Percentiles rank a stretch among this genome's conserved stretches.
Conservation (phyloP, 192 early-diverging fungal species). For the Coemansia sp. region DNA sequence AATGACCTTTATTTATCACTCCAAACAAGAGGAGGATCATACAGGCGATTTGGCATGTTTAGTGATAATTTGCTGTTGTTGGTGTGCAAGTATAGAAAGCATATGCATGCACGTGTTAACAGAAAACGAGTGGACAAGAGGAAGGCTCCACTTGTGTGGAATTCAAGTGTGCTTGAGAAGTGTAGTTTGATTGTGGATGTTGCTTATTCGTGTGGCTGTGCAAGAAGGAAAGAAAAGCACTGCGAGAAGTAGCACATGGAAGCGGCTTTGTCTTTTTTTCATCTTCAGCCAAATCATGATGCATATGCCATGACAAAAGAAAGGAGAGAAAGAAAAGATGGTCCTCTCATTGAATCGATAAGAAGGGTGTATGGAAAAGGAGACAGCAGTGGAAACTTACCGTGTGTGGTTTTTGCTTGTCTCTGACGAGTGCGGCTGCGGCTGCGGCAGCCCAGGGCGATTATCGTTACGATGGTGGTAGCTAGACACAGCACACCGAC, state of each 20-base stretch:
- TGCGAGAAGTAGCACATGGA: background rate
- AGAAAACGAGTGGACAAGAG: too few relatives aligned
- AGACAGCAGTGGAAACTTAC: constrained; percentile 10
- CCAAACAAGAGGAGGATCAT: too few relatives aligned
- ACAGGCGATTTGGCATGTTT: too few relatives aligned
- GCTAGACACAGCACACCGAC: constrained; percentile 18
- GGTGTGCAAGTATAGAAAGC: too few relatives aligned
- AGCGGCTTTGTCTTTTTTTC: constrained; percentile 1
- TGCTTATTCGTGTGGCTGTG: background rate
- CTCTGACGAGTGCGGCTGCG: constrained; percentile 3
- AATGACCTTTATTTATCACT: background rate
- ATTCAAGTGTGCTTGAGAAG: background rate
- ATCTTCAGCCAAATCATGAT: background rate
- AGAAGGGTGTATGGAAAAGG: background rate
- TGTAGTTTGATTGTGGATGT: background rate
- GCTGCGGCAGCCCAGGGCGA: constrained; percentile 14
- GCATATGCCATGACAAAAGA: background rate
- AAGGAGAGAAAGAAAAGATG: background rate
- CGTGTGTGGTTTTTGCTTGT: constrained; percentile 12
- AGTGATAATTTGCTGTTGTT: too few relatives aligned
- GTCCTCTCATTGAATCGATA: background rate
- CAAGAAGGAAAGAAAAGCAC: background rate
- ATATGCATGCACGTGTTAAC: too few relatives aligned
- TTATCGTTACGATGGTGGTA: background rate
- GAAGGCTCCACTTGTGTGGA: background rate